These are phyloP conservation scores for Colletotrichum brevisporum DNA, from an alignment of 2,329 filamentous ascomycete genomes.

Conservation along the genomic window DNA sequence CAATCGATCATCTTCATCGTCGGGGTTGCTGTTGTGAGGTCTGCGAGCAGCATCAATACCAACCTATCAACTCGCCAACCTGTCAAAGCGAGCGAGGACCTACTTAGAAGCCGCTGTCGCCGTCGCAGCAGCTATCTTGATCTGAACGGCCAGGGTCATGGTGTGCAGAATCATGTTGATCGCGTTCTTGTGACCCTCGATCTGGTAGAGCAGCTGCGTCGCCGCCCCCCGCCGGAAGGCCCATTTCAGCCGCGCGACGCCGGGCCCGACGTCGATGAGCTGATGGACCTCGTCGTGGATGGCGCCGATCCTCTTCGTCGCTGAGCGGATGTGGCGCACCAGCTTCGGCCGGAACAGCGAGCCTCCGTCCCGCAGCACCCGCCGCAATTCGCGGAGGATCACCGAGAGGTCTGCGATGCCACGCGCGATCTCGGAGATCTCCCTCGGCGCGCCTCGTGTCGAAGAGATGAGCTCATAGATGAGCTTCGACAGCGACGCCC, in stretches of 20 bases:
- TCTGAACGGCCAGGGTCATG: slow-evolving; percentile 3
- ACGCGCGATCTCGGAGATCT: slow-evolving; percentile 1
- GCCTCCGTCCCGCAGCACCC: neutral
- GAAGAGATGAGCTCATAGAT: neutral
- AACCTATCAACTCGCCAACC: too few species aligned
- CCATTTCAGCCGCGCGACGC: neutral
- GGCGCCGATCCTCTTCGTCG: neutral
- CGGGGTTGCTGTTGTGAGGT: too few species aligned
- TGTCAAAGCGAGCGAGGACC: too few species aligned
- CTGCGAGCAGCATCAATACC: too few species aligned
- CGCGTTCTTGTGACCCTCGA: neutral
- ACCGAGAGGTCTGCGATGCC: neutral
- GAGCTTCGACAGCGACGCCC: neutral
- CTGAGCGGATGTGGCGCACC: neutral
- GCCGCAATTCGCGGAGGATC: neutral
- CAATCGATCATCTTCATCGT: too few species aligned
- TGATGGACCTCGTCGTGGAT: neutral
- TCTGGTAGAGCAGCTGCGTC: neutral
- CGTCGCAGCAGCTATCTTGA: neutral
- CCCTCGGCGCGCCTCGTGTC: neutral
- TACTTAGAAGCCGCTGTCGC: too few species aligned
- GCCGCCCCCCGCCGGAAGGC: neutral
- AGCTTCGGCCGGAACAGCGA: neutral
- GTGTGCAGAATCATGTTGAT: neutral
- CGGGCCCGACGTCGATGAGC: neutral